phyloP scores from a whole-genome alignment of 2,329 filamentous ascomycete species.

The Monosporascus sp. region DNA sequence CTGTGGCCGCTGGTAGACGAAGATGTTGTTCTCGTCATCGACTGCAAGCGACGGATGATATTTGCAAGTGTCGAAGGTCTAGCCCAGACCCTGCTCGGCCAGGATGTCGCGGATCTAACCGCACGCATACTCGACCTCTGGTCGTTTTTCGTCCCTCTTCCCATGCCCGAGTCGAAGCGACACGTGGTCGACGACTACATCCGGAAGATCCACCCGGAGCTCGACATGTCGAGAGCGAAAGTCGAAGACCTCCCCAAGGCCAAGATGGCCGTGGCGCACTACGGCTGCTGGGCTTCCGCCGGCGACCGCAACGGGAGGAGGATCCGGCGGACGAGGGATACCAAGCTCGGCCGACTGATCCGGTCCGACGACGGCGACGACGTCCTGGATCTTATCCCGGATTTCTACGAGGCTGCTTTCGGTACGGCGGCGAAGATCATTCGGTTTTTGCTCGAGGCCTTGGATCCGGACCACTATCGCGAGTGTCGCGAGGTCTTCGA shows the following conservation, averaged over 20 bases:
- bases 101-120: not conserved
- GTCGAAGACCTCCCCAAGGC: slow-evolving; percentile 6
- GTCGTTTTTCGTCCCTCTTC: slow-evolving; percentile 7
- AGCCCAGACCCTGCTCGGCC: slow-evolving; percentile 6
- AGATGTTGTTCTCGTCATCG: not conserved
- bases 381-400: not conserved
- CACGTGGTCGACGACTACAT: slow-evolving; percentile 9
- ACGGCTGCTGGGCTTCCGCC: slow-evolving; percentile 6
- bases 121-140: slow-evolving; percentile 3
- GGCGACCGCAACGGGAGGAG: not conserved
- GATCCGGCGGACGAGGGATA: not conserved
- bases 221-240: slow-evolving; percentile 8
- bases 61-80: slow-evolving; percentile 9
- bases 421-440: slow-evolving; percentile 1
- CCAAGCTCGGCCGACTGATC: not conserved
- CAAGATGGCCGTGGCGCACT: slow-evolving; percentile 8
- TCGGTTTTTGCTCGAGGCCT: slow-evolving; percentile 1
- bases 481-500: slow-evolving; percentile 1
- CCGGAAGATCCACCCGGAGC: slow-evolving; percentile 7
- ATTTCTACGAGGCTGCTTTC: not conserved
- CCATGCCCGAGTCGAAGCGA: slow-evolving; percentile 1
- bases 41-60: slow-evolving; percentile 4
- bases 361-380: not conserved
- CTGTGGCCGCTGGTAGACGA: not conserved
- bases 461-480: not conserved